Evolutionary conservation across 208 protist species (phyloP).

Genomic region (Leishmania guyanensis): DNA sequence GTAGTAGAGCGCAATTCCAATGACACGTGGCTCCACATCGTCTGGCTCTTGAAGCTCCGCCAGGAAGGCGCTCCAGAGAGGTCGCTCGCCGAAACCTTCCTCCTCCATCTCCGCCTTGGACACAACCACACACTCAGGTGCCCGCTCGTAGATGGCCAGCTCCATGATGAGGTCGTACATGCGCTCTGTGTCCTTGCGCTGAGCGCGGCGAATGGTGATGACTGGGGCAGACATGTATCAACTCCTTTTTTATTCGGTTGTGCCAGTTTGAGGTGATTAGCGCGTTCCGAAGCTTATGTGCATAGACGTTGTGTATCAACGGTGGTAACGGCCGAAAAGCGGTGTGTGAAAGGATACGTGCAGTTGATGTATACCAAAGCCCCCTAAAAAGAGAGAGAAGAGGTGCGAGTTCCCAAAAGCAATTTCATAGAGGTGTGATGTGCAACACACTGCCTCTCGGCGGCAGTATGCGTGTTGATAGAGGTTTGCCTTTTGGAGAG

Average conservation of each 20-base stretch:
- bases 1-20: conserved; percentile 61
- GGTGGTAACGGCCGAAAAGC: not conserved
- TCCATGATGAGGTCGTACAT: conserved; percentile 51
- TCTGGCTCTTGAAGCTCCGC: conserved; percentile 32
- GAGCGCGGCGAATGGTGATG: conserved; percentile 37
- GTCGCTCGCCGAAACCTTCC: conserved; percentile 36
- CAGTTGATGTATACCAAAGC: not conserved
- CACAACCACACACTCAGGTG: conserved; percentile 36
- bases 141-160: conserved; percentile 47
- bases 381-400: not conserved
- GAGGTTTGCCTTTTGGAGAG: not conserved
- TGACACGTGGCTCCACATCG: conserved; percentile 19
- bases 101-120: conserved; percentile 41
- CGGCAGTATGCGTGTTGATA: not conserved
- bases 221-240: conserved; percentile 5
- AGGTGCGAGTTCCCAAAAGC: not conserved
- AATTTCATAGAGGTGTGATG: not conserved
- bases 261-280: not conserved
- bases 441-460: not conserved
- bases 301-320: not conserved
- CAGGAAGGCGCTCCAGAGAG: conserved; percentile 49
- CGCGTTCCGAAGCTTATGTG: not conserved
- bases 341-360: not conserved
- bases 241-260: not conserved
- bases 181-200: conserved; percentile 26